Evolutionary conservation across 257 asterid genomes (phyloP).

Genomic region (Fraxinus quadrangulata): DNA sequence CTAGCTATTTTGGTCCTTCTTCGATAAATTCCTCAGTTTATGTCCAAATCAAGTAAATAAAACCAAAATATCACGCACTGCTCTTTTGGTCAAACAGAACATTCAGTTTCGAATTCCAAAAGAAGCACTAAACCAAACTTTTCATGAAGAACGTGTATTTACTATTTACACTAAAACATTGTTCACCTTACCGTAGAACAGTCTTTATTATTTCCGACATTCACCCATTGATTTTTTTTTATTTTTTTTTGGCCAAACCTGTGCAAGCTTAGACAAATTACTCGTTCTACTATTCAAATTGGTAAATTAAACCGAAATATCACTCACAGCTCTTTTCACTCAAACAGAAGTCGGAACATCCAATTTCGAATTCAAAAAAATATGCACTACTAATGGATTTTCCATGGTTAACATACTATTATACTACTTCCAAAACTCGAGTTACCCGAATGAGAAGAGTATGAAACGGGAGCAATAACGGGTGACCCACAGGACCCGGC

Average conservation of each 20-base stretch:
- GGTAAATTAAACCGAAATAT: no score
- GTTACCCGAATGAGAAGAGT: constrained; percentile 89
- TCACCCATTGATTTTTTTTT: neutral
- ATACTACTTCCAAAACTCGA: neutral
- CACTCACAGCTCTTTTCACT: neutral
- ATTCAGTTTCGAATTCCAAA: neutral
- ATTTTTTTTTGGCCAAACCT: no score
- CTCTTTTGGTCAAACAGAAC: neutral
- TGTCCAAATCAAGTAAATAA: neutral
- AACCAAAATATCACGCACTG: neutral
- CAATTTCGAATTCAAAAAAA: neutral
- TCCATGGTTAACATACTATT: neutral
- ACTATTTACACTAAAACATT: no score
- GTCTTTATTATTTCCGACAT: neutral
- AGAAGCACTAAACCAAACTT: neutral
- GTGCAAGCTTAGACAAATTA: neutral
- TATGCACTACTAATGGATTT: neutral
- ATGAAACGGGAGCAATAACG: constrained; percentile 73
- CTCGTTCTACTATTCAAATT: neutral
- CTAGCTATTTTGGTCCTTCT: neutral
- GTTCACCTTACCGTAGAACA: neutral
- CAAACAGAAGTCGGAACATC: neutral
- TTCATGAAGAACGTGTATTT: neutral
- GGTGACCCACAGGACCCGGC: constrained; percentile 82
- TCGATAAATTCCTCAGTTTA: neutral